phyloP scores from a whole-genome alignment of 1,284 basidiomycete genomes.

The Afroboletus lepidellus region DNA sequence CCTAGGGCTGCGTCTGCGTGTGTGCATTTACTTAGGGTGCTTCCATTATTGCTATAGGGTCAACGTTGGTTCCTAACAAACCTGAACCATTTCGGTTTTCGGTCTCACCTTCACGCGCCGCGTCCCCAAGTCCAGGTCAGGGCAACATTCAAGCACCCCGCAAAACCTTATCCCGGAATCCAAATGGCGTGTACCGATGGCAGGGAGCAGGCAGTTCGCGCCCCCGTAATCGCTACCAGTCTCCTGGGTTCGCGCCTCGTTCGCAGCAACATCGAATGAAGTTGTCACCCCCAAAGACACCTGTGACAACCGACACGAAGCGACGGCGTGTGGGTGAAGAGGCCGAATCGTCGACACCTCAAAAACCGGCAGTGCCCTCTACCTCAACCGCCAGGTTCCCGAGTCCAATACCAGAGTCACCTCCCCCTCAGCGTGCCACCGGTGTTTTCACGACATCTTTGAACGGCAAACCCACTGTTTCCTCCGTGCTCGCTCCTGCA shows the following conservation, averaged over 20 bases:
- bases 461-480: conserved; percentile 26
- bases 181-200: conserved; percentile 68
- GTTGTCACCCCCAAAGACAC: conserved; percentile 38
- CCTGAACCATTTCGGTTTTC: conserved; percentile 62
- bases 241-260: conserved; percentile 59
- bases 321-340: conserved; percentile 57
- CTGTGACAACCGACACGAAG: conserved; percentile 51
- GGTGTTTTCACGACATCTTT: conserved; percentile 14
- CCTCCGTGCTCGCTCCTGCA: conserved; percentile 19
- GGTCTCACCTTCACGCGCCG: conserved; percentile 43
- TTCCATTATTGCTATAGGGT: conserved; percentile 19
- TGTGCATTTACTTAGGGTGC: conserved; percentile 12
- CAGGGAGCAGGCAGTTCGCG: conserved; percentile 68
- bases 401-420: conserved; percentile 14
- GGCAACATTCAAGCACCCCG: conserved; percentile 35
- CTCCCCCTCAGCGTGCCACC: conserved; percentile 6
- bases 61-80: conserved; percentile 35
- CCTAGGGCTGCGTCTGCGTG: neutral
- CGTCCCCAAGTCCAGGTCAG: conserved; percentile 37
- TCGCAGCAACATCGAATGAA: conserved; percentile 42
- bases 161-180: conserved; percentile 62
- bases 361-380: conserved; percentile 28
- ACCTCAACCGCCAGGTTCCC: conserved; percentile 27
- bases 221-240: conserved; percentile 61
- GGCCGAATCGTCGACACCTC: conserved; percentile 32